These are phyloP conservation scores for Exophiala bonariae DNA, from an alignment of 2,329 filamentous ascomycete genomes.

Conservation along the genomic window DNA sequence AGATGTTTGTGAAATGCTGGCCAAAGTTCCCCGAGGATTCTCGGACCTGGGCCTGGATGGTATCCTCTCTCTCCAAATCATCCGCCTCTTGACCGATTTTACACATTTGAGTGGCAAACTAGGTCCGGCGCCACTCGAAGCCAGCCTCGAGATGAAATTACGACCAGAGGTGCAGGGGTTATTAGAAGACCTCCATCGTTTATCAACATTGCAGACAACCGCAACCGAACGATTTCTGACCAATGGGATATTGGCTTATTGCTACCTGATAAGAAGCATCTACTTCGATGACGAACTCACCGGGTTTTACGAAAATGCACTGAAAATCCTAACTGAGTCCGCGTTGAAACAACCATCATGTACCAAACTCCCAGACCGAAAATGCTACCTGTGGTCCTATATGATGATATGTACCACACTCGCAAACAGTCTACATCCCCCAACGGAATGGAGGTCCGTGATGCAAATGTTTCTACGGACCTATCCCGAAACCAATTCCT, in stretches of 20 bases:
- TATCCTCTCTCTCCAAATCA: slow-evolving; percentile 16
- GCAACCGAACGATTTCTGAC: slow-evolving; percentile 13
- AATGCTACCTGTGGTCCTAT: slow-evolving; percentile 16
- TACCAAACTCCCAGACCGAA: slow-evolving; percentile 10
- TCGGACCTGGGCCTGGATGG: slow-evolving; percentile 14
- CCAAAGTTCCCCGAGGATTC: slow-evolving; percentile 14
- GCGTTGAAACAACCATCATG: slow-evolving; percentile 8
- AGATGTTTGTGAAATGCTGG: slow-evolving; percentile 13
- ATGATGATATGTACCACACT: slow-evolving; percentile 14
- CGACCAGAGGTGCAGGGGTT: slow-evolving; percentile 9
- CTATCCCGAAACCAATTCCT: slow-evolving; percentile 8
- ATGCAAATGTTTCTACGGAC: slow-evolving; percentile 11
- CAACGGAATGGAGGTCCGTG: slow-evolving; percentile 7
- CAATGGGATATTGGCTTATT: slow-evolving; percentile 15
- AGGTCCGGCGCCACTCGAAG: neutral
- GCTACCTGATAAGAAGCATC: slow-evolving; percentile 8
- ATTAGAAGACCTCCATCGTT: slow-evolving; percentile 12
- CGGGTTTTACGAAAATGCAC: slow-evolving; percentile 11
- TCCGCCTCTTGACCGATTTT: slow-evolving; percentile 12
- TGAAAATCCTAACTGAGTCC: slow-evolving; percentile 13
- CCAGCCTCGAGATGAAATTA: neutral
- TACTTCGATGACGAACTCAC: slow-evolving; percentile 12
- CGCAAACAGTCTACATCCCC: slow-evolving; percentile 2
- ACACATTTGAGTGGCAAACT: neutral
- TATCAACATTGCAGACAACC: slow-evolving; percentile 12